phyloP scores from a whole-genome alignment of 140 eudicot genomes.

The Ambrosia hybrid region DNA sequence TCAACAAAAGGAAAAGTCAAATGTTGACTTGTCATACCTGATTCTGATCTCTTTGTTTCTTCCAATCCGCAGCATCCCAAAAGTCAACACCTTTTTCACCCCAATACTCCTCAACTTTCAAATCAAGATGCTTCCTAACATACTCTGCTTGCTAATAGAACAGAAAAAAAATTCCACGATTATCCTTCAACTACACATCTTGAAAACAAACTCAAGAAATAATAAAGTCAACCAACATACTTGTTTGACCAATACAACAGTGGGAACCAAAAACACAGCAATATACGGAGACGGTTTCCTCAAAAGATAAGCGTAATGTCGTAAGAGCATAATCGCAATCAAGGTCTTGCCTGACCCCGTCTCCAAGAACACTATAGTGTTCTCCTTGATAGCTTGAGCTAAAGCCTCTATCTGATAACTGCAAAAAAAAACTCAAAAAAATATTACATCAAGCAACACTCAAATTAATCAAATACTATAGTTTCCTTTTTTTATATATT shows the following conservation, averaged over 20 bases:
- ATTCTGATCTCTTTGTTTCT: constrained; percentile 45
- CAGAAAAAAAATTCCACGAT: neutral
- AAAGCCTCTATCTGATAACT: constrained; percentile 93
- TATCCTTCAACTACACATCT: neutral
- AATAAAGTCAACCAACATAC: constrained; percentile 30
- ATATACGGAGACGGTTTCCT: constrained; percentile 59
- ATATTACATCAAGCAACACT: neutral
- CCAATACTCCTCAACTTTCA: constrained; percentile 84
- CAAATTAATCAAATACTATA: neutral
- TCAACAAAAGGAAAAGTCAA: neutral
- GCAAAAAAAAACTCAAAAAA: constrained; percentile 10
- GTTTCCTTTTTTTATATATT: no score
- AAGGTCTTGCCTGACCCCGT: constrained; percentile 94
- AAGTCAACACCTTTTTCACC: constrained; percentile 89
- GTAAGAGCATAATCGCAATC: constrained; percentile 84
- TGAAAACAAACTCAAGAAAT: neutral
- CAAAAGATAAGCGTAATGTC: constrained; percentile 58
- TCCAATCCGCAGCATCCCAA: constrained; percentile 82
- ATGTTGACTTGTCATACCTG: constrained; percentile 50
- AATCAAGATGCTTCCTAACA: constrained; percentile 54
- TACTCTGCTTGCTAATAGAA: constrained; percentile 68
- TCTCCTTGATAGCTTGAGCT: constrained; percentile 71
- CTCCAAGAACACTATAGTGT: constrained; percentile 88
- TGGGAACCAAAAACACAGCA: constrained; percentile 91
- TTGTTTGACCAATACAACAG: constrained; percentile 81